Evolutionary conservation across 148 eudicot species (phyloP).

Genomic region (Pouteria glomerata): DNA sequence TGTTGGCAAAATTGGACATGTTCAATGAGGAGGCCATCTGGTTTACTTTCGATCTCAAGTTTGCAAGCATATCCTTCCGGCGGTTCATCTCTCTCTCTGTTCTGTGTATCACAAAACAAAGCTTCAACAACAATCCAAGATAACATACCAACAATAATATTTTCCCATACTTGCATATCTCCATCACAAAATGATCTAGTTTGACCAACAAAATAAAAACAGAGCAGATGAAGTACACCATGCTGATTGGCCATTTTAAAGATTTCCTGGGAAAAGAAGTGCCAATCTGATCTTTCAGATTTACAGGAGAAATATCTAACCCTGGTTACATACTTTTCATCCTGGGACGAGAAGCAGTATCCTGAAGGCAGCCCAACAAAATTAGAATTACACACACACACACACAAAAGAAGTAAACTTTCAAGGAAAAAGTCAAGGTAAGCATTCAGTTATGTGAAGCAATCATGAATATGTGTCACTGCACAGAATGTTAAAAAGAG

Average conservation of each 20-base stretch:
- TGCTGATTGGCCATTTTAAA: background rate
- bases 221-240: background rate
- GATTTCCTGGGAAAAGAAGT: background rate
- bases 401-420: no score
- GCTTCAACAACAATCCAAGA: conserved; percentile 1
- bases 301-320: background rate
- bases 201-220: background rate
- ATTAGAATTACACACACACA: background rate
- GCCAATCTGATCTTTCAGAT: background rate
- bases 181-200: background rate
- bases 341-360: background rate
- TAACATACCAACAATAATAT: background rate
- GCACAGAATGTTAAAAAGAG: background rate
- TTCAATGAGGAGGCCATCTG: conserved; percentile 89
- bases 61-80: conserved; percentile 66
- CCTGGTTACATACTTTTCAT: background rate
- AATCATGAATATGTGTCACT: background rate
- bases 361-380: background rate
- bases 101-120: conserved; percentile 29
- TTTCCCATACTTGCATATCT: conserved; percentile 10
- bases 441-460: background rate
- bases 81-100: conserved; percentile 81
- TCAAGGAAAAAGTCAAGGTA: background rate
- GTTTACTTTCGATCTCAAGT: conserved; percentile 71
- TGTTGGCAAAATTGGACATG: conserved; percentile 78